phyloP scores from a whole-genome alignment of 176 grass and related monocot species.

The Cymbopogon citratus region DNA sequence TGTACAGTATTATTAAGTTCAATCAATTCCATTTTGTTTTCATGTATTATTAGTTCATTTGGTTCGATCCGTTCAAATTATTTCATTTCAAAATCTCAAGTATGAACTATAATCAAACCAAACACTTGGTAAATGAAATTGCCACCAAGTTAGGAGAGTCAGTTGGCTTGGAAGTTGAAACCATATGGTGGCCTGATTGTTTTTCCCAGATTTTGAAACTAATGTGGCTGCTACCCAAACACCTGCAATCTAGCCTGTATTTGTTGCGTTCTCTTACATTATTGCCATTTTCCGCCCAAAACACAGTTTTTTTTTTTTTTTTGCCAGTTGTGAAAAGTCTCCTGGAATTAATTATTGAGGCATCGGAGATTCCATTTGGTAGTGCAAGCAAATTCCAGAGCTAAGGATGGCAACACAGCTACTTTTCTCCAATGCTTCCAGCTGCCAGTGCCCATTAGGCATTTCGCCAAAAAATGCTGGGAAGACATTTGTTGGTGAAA shows the following conservation, averaged over 20 bases:
- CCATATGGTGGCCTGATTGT: background rate
- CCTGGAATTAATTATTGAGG: background rate
- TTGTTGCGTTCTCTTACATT: background rate
- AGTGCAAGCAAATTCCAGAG: background rate
- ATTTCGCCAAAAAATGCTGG: background rate
- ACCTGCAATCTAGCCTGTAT: background rate
- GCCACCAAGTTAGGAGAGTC: background rate
- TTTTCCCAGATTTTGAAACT: background rate
- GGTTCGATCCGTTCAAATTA: background rate
- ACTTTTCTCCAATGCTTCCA: constrained; percentile 12
- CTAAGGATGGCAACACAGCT: constrained; percentile 22
- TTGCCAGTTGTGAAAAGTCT: background rate
- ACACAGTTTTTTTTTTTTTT: background rate
- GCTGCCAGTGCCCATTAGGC: background rate
- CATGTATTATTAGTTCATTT: background rate
- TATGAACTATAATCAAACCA: background rate
- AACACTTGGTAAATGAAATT: background rate
- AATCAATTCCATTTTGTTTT: background rate
- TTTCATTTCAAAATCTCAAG: background rate
- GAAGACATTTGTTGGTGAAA: constrained; percentile 4
- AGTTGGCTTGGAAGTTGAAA: background rate
- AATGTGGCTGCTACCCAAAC: background rate
- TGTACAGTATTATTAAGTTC: background rate
- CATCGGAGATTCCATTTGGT: background rate
- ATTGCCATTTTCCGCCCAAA: background rate